A percentile compares a stretch with the other conserved stretches of the same genome.
Conservation (phyloP, 2,329 filamentous ascomycete genomes). For the Cladobotryum mycophilum region DNA sequence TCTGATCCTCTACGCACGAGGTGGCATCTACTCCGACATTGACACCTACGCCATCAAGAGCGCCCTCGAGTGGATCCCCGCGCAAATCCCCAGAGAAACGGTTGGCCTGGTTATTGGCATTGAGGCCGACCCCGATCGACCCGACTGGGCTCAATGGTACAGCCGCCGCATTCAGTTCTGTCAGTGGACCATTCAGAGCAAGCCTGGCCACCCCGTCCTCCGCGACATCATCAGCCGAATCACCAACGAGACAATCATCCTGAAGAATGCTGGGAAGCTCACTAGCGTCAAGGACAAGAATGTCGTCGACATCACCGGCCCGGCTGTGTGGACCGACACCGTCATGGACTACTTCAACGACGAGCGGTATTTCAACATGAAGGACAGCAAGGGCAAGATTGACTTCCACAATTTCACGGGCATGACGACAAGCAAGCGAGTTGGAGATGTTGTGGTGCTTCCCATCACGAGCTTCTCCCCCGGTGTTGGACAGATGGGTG, state of each 20-base stretch:
- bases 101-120: constrained; percentile 90
- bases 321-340: constrained; percentile 87
- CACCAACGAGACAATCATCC: constrained; percentile 70
- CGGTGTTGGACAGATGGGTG: constrained; percentile 87
- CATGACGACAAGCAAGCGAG: constrained; percentile 74
- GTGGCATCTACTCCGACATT: constrained; percentile 78
- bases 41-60: constrained; percentile 82
- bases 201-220: constrained; percentile 87
- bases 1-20: constrained; percentile 56
- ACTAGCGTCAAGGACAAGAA: constrained; percentile 56
- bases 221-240: constrained; percentile 82
- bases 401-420: constrained; percentile 86
- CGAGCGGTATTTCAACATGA: constrained; percentile 77
- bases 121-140: constrained; percentile 88
- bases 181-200: constrained; percentile 97
- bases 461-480: constrained; percentile 98
- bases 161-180: constrained; percentile 95
- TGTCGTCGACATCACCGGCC: constrained; percentile 91
- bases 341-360: constrained; percentile 95
- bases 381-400: constrained; percentile 62
- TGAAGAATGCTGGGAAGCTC: constrained; percentile 63
- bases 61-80: constrained; percentile 81
- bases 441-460: constrained; percentile 88
- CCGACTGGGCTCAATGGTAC: constrained; percentile 94
- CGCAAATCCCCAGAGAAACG: constrained; percentile 65